Conservation (phyloP, 345 rosid genomes). For the Geranium brycei region DNA sequence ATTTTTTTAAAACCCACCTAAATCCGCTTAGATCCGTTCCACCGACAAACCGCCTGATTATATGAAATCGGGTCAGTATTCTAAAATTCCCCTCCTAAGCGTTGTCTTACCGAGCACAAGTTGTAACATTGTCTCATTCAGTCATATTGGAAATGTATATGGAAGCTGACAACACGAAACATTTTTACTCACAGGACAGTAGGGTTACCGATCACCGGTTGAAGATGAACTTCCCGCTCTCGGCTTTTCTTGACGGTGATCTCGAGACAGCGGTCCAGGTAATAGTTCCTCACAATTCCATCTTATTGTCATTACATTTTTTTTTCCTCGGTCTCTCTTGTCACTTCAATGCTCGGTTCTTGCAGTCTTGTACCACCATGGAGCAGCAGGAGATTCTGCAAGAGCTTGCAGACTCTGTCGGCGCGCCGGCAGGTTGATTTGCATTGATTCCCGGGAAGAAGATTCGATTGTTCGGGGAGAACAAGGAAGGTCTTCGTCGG, state of each 20-base stretch:
- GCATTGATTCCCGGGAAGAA: neutral
- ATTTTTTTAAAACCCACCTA: too few species aligned
- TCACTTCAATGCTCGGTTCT: slow-evolving; percentile 7
- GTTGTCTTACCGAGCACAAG: neutral
- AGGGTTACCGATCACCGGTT: slow-evolving; percentile 94
- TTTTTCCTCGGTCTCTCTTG: neutral
- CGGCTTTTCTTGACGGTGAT: slow-evolving; percentile 71
- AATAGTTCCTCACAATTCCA: slow-evolving; percentile 2
- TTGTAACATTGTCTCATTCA: neutral
- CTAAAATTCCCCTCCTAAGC: too few species aligned
- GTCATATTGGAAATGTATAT: neutral
- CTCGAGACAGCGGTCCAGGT: slow-evolving; percentile 83
- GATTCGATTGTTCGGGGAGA: neutral
- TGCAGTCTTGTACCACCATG: slow-evolving; percentile 65
- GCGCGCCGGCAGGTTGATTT: slow-evolving; percentile 16
- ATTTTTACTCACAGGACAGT: slow-evolving; percentile 41
- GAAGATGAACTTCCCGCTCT: slow-evolving; percentile 75
- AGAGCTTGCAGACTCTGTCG: slow-evolving; percentile 67
- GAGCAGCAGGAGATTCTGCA: slow-evolving; percentile 85
- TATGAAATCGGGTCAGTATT: too few species aligned
- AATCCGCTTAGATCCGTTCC: too few species aligned
- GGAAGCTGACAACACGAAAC: neutral
- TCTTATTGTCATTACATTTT: neutral
- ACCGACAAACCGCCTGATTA: too few species aligned
- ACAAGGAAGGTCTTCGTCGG: neutral